Percentiles rank a stretch among this genome's conserved stretches.
phyloP scores from a whole-genome alignment of 2,329 filamentous ascomycete genomes.

The Pleoardoris graminearum region DNA sequence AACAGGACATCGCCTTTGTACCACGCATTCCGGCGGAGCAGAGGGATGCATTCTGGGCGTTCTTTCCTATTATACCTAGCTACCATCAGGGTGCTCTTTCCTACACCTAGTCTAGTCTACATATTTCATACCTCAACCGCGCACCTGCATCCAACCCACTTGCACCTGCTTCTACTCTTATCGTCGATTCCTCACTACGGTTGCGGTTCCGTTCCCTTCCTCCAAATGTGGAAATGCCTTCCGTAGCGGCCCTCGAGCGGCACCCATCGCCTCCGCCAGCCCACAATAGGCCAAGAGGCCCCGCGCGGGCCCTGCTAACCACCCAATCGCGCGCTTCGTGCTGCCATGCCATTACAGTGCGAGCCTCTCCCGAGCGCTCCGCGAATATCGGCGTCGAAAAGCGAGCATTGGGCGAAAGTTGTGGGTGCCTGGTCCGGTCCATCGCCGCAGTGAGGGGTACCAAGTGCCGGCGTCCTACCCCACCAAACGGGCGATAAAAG shows the following conservation, averaged over 20 bases:
- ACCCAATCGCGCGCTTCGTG: slow-evolving; percentile 1
- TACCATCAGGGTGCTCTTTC: slow-evolving; percentile 8
- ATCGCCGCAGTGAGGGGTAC: slow-evolving; percentile 27
- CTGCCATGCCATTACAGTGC: background rate
- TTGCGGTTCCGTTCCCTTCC: slow-evolving; percentile 6
- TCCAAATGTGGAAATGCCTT: slow-evolving; percentile 15
- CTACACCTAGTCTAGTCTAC: slow-evolving; percentile 1
- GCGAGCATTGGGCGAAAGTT: slow-evolving; percentile 30
- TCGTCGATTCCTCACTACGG: background rate
- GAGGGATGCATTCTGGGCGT: slow-evolving; percentile 2
- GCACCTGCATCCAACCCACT: background rate
- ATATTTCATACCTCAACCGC: background rate
- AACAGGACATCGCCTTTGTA: background rate
- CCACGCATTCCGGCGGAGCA: background rate
- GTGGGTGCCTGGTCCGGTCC: slow-evolving; percentile 23
- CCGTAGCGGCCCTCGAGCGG: slow-evolving; percentile 5
- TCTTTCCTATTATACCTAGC: slow-evolving; percentile 4
- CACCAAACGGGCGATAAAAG: slow-evolving; percentile 24
- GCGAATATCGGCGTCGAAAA: slow-evolving; percentile 32
- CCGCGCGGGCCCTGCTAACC: slow-evolving; percentile 1
- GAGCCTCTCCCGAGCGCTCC: slow-evolving; percentile 18
- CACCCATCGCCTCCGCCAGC: slow-evolving; percentile 3
- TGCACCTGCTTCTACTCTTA: background rate
- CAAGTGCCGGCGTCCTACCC: slow-evolving; percentile 22
- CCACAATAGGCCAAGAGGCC: slow-evolving; percentile 11